A percentile compares a stretch with the other conserved stretches of the same genome.
phyloP scores from a whole-genome alignment of 352 stramenopile genomes.

The Phytopythium chamaehyphon region DNA sequence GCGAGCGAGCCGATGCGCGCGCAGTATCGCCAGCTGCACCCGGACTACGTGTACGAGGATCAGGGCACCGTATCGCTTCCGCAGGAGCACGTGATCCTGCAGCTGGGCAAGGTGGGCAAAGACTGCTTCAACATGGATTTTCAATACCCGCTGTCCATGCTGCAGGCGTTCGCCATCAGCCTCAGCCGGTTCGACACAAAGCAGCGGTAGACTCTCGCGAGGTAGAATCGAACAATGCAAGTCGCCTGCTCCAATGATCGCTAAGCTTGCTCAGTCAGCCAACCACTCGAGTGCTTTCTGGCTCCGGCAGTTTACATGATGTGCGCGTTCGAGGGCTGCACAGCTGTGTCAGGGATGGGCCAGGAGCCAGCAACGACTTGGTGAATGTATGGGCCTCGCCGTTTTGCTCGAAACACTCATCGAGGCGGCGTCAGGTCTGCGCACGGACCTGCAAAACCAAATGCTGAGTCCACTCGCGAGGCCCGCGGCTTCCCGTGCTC shows the following conservation, averaged over 20 bases:
- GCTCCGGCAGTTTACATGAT: too few relatives aligned
- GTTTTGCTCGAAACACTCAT: conserved; percentile 2
- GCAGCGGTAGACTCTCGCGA: conserved; percentile 35
- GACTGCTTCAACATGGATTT: conserved; percentile 96
- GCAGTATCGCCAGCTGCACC: conserved; percentile 63
- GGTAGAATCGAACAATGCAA: neutral
- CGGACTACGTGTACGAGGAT: conserved; percentile 77
- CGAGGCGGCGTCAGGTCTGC: neutral
- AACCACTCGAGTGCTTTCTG: neutral
- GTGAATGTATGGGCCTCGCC: neutral
- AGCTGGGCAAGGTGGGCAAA: conserved; percentile 87
- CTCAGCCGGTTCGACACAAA: conserved; percentile 91
- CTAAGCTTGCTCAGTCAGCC: neutral
- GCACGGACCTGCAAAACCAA: neutral
- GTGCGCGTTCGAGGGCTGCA: too few relatives aligned
- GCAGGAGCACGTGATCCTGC: conserved; percentile 80
- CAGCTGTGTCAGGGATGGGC: neutral
- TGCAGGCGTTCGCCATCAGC: conserved; percentile 92
- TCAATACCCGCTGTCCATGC: conserved; percentile 89
- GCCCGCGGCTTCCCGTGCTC: too few relatives aligned
- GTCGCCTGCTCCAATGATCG: too few relatives aligned
- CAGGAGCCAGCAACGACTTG: neutral
- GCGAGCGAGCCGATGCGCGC: conserved; percentile 64
- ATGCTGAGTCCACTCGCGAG: neutral
- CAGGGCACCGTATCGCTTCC: conserved; percentile 78